Percentiles rank a stretch among this genome's conserved stretches.
phyloP scores from a whole-genome alignment of 2,329 filamentous ascomycete species.

The Xylariaceae sp. region DNA sequence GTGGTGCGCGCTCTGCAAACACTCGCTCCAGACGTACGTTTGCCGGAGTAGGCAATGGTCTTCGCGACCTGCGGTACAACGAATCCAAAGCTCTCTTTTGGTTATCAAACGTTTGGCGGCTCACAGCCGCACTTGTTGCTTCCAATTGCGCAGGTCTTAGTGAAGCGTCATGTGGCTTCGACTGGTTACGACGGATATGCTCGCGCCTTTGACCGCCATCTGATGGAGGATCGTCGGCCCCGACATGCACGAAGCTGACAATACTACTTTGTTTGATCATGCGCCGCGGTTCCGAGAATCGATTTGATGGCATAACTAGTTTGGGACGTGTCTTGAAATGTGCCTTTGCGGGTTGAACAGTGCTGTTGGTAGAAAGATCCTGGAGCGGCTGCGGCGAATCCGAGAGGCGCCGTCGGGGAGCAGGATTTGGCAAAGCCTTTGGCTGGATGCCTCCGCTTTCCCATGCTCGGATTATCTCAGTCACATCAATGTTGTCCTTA shows the following conservation, averaged over 20 bases:
- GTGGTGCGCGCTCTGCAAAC: too few relatives aligned
- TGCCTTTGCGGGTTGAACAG: slow-evolving; percentile 2
- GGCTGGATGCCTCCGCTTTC: slow-evolving; percentile 47
- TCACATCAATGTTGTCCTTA: slow-evolving; percentile 56
- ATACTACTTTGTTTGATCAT: slow-evolving; percentile 26
- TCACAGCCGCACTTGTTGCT: slow-evolving; percentile 33
- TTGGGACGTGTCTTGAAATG: slow-evolving; percentile 8
- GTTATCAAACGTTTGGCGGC: slow-evolving; percentile 39
- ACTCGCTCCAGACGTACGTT: slow-evolving; percentile 31
- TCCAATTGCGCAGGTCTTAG: slow-evolving; percentile 54
- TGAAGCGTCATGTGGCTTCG: slow-evolving; percentile 11
- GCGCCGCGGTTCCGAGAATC: slow-evolving; percentile 23
- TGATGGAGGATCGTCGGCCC: slow-evolving; percentile 6
- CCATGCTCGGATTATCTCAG: slow-evolving; percentile 51
- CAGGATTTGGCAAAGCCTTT: slow-evolving; percentile 14
- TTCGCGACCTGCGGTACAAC: slow-evolving; percentile 42
- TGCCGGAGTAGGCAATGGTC: slow-evolving; percentile 16
- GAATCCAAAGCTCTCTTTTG: slow-evolving; percentile 53
- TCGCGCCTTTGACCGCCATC: background rate
- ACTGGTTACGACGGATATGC: slow-evolving; percentile 3
- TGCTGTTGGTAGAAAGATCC: slow-evolving; percentile 19
- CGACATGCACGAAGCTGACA: slow-evolving; percentile 26
- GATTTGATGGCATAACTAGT: slow-evolving; percentile 10
- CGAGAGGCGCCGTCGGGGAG: background rate
- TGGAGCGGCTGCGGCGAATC: slow-evolving; percentile 13